Percentiles rank a stretch among this genome's conserved stretches.
Conservation (phyloP, 2,329 filamentous ascomycete genomes). For the Monilinia fructigena region DNA sequence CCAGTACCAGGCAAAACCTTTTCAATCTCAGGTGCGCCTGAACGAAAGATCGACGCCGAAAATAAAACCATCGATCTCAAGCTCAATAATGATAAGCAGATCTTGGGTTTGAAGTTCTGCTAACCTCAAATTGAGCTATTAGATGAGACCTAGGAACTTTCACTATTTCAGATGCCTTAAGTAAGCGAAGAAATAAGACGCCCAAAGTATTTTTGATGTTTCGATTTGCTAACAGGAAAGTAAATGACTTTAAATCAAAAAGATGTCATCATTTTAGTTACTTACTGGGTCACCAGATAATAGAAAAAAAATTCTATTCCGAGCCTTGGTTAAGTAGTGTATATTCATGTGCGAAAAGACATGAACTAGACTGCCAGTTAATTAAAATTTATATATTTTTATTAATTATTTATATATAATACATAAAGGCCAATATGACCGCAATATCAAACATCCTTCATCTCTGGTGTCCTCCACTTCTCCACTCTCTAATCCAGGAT, state of each 20-base stretch:
- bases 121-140: too few relatives aligned
- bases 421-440: not conserved
- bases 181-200: not conserved
- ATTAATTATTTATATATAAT: not conserved
- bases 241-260: not conserved
- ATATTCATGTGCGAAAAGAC: not conserved
- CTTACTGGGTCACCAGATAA: not conserved
- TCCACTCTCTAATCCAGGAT: slow-evolving; percentile 12
- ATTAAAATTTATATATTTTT: not conserved
- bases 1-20: too few relatives aligned
- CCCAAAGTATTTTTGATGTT: not conserved
- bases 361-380: too few relatives aligned
- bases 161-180: too few relatives aligned
- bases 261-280: not conserved
- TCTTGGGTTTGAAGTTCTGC: not conserved
- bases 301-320: not conserved
- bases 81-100: not conserved
- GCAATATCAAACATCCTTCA: not conserved
- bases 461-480: slow-evolving; percentile 15
- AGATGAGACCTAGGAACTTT: too few relatives aligned
- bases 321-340: not conserved
- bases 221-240: not conserved
- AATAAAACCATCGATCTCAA: not conserved
- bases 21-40: too few relatives aligned
- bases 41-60: not conserved